Evolutionary conservation across 306 rosid genomes (phyloP).

Genomic region (Castanospermum australe): DNA sequence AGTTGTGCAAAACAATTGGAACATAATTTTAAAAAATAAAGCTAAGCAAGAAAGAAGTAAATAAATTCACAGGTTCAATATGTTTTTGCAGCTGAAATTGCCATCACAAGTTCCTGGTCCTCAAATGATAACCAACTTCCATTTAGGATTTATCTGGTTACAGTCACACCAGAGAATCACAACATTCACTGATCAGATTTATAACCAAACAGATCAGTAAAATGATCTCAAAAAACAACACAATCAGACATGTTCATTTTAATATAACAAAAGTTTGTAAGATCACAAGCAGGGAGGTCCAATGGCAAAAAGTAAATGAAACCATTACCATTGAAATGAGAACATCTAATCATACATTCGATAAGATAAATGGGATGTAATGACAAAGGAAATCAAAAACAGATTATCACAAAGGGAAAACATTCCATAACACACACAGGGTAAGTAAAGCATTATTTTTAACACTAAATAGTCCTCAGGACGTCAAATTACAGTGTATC

Average conservation of each 20-base stretch:
- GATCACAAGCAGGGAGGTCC: not conserved
- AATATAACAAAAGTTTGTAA: not conserved
- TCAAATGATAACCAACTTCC: not conserved
- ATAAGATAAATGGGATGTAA: not conserved
- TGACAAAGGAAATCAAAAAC: not conserved
- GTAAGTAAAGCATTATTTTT: not conserved
- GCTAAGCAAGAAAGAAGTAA: not conserved
- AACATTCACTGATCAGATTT: not conserved
- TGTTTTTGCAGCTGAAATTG: too few species aligned
- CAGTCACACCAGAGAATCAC: not conserved
- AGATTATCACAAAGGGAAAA: not conserved
- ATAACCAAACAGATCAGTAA: not conserved
- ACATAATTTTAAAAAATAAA: not conserved
- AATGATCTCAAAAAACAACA: slow-evolving; percentile 20
- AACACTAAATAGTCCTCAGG: not conserved
- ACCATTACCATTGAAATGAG: not conserved
- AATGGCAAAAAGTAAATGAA: not conserved
- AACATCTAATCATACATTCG: too few species aligned
- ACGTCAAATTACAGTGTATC: not conserved
- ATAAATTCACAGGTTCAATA: too few species aligned
- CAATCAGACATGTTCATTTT: not conserved
- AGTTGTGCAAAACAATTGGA: not conserved
- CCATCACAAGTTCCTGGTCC: slow-evolving; percentile 6
- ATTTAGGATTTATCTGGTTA: not conserved
- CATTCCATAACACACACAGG: not conserved